Conservation (phyloP, 2,329 filamentous ascomycete species). For the Didymella pinodella region DNA sequence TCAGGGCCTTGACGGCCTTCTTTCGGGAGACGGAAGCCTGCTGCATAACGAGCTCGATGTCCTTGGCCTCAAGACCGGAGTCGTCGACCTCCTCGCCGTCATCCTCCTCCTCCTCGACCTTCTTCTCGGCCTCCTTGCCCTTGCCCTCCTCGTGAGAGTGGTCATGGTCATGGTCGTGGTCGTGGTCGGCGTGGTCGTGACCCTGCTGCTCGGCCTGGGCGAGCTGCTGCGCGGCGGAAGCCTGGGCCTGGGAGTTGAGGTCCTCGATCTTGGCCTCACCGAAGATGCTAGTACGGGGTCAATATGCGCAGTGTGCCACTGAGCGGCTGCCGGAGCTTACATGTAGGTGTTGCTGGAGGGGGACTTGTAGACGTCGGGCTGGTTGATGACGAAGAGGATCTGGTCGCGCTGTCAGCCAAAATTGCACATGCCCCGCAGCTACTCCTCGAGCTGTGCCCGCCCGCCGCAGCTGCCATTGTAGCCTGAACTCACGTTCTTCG, state of each 20-base stretch:
- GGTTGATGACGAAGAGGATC: conserved; percentile 99
- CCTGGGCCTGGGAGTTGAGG: conserved; percentile 97
- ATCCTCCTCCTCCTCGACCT: conserved; percentile 76
- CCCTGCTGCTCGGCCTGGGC: conserved; percentile 73
- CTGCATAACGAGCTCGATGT: conserved; percentile 99
- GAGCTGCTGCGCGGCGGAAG: conserved; percentile 93
- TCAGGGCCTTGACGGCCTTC: conserved; percentile 98
- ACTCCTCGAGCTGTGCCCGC: conserved; percentile 13
- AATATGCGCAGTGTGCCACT: conserved; percentile 26
- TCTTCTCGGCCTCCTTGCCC: conserved; percentile 71
- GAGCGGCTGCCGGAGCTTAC: conserved; percentile 65
- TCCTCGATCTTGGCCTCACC: conserved; percentile 99
- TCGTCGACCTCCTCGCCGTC: conserved; percentile 97
- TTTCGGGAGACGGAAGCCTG: conserved; percentile 96
- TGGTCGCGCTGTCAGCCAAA: conserved; percentile 51
- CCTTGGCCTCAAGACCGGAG: conserved; percentile 94
- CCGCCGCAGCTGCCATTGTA: conserved; percentile 28
- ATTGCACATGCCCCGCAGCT: conserved; percentile 21
- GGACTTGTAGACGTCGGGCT: conserved; percentile 99
- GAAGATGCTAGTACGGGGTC: conserved; percentile 76
- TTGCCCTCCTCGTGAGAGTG: conserved; percentile 64
- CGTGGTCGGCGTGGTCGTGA: conserved; percentile 75
- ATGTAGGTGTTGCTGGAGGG: conserved; percentile 99
- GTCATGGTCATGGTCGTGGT: conserved; percentile 69
- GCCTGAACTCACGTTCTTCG: conserved; percentile 87